These are phyloP conservation scores for Coleophoma crateriformis DNA, from an alignment of 2,329 filamentous ascomycete genomes.

Conservation along the genomic window DNA sequence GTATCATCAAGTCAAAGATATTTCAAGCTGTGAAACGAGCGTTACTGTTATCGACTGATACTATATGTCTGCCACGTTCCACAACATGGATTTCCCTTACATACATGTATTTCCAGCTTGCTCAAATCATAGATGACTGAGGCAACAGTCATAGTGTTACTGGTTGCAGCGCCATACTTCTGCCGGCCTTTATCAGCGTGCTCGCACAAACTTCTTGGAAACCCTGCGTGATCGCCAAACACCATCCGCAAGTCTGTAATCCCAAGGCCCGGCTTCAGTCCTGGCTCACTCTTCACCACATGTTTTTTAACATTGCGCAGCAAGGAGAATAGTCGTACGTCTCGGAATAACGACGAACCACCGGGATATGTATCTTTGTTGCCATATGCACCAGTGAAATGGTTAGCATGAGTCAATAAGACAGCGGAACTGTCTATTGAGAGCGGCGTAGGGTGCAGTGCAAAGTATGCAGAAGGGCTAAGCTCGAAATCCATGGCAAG, in stretches of 20 bases:
- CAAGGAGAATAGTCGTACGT: not conserved
- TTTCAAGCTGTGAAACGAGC: no score
- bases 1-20: no score
- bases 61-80: not conserved
- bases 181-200: not conserved
- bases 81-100: not conserved
- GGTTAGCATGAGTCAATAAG: not conserved
- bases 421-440: not conserved
- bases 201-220: not conserved
- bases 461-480: not conserved
- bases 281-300: not conserved
- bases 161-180: not conserved
- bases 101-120: not conserved
- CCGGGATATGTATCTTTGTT: not conserved
- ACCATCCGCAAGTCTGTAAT: not conserved
- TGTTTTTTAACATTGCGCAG: not conserved
- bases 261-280: not conserved
- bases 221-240: not conserved
- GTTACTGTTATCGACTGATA: no score
- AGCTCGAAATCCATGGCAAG: slow-evolving; percentile 18
- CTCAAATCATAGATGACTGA: not conserved
- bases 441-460: not conserved
- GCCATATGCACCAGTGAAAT: not conserved
- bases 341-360: not conserved
- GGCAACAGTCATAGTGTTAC: not conserved